phyloP scores from a whole-genome alignment of 805 yeast genomes.

The Kregervanrija fluxuum region DNA sequence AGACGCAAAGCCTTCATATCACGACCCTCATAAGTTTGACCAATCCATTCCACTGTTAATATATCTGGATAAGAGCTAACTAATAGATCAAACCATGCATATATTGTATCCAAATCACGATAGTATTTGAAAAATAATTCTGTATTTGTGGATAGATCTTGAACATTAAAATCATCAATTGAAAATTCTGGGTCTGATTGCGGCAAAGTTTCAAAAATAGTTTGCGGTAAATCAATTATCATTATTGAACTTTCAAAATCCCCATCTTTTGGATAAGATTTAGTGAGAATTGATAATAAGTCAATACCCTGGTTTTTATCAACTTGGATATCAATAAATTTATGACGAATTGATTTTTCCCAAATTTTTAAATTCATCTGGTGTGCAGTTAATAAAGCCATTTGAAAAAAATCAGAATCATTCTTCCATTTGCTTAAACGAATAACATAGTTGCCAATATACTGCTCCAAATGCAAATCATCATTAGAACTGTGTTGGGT shows the following conservation, averaged over 20 bases:
- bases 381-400: slow-evolving; percentile 17
- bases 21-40: slow-evolving; percentile 70
- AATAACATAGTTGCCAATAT: slow-evolving; percentile 33
- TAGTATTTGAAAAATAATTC: slow-evolving; percentile 67
- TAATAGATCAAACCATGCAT: slow-evolving; percentile 63
- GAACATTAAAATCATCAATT: neutral
- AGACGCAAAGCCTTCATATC: slow-evolving; percentile 62
- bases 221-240: slow-evolving; percentile 50
- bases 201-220: slow-evolving; percentile 51
- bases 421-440: slow-evolving; percentile 30
- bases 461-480: slow-evolving; percentile 1
- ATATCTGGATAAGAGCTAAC: slow-evolving; percentile 56
- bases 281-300: slow-evolving; percentile 12
- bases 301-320: slow-evolving; percentile 15
- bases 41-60: slow-evolving; percentile 59
- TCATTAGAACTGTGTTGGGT: neutral
- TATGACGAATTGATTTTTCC: slow-evolving; percentile 35
- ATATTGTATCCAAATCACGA: slow-evolving; percentile 59
- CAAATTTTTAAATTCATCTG: slow-evolving; percentile 33
- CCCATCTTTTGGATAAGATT: slow-evolving; percentile 3
- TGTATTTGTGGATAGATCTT: slow-evolving; percentile 11
- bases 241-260: slow-evolving; percentile 32
- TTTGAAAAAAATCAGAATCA: slow-evolving; percentile 6
- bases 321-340: slow-evolving; percentile 42
- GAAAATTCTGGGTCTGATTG: neutral